Conservation (phyloP, 148 eudicot genomes). For the Beta vulgaris region DNA sequence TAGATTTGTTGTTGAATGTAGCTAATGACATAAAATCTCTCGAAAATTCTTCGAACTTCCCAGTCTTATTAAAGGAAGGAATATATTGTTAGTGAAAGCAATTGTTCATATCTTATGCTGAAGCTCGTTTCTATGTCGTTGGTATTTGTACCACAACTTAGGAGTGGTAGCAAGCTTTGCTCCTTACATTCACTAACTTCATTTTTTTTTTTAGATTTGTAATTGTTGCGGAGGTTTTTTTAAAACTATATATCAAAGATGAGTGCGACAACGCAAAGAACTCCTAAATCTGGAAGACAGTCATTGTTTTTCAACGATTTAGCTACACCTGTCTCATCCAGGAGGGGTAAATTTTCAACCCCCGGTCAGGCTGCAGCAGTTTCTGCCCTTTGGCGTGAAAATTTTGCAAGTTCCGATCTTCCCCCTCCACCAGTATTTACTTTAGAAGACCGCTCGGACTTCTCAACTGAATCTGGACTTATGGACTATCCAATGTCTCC, state of each 20-base stretch:
- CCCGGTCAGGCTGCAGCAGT: constrained; percentile 96
- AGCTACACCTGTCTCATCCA: constrained; percentile 72
- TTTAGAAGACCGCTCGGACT: constrained; percentile 84
- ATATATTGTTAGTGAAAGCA: background rate
- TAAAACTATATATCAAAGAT: constrained; percentile 29
- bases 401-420: constrained; percentile 75
- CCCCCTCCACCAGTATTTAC: constrained; percentile 93
- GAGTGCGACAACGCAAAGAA: constrained; percentile 55
- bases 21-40: no score
- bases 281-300: constrained; percentile 75
- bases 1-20: no score
- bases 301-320: constrained; percentile 81
- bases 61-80: background rate
- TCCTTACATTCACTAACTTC: background rate
- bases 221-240: constrained; percentile 5
- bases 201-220: background rate
- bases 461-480: constrained; percentile 77
- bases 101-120: background rate
- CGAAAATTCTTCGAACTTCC: no score
- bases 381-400: constrained; percentile 94
- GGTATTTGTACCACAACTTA: no score
- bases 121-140: background rate
- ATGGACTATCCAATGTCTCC: constrained; percentile 73
- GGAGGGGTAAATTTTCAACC: constrained; percentile 74
- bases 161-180: background rate